A percentile compares a stretch with the other conserved stretches of the same genome.
These are phyloP conservation scores for Penicillium alfredii DNA, from an alignment of 495 filamentous ascomycete species.

Conservation along the genomic window DNA sequence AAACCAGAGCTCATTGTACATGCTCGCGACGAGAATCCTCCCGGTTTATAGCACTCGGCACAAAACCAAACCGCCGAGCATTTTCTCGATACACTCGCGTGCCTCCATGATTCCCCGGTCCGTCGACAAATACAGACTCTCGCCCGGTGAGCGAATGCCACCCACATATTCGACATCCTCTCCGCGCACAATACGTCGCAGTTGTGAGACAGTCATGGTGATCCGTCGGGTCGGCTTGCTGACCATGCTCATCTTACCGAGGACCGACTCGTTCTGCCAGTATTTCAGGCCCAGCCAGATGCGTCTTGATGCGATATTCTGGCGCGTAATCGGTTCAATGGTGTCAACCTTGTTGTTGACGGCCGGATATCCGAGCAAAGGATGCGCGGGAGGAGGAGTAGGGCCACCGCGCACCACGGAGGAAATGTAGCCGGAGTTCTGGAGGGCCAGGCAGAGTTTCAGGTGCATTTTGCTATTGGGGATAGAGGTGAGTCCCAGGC, in stretches of 20 bases:
- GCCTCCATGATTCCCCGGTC: slow-evolving; percentile 77
- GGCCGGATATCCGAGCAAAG: slow-evolving; percentile 41
- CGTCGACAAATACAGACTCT: slow-evolving; percentile 76
- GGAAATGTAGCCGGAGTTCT: slow-evolving; percentile 74
- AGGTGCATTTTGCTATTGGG: slow-evolving; percentile 79
- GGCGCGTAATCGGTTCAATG: slow-evolving; percentile 60
- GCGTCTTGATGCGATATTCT: slow-evolving; percentile 69
- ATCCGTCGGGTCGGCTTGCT: slow-evolving; percentile 72
- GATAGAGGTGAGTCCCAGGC: slow-evolving; percentile 80
- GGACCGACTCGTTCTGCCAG: slow-evolving; percentile 78
- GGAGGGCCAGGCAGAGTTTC: slow-evolving; percentile 65
- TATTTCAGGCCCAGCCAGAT: slow-evolving; percentile 96
- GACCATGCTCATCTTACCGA: slow-evolving; percentile 62
- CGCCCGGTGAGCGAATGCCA: slow-evolving; percentile 71
- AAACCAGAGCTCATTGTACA: no score
- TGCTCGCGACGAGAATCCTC: slow-evolving; percentile 1
- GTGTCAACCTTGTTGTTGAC: slow-evolving; percentile 28
- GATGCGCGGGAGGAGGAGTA: slow-evolving; percentile 54
- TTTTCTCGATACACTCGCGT: slow-evolving; percentile 80
- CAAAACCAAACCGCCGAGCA: slow-evolving; percentile 75
- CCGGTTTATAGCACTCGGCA: slow-evolving; percentile 54
- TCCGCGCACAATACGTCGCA: slow-evolving; percentile 63
- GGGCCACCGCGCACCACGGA: slow-evolving; percentile 74
- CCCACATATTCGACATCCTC: slow-evolving; percentile 56
- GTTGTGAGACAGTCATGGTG: slow-evolving; percentile 51